Base-by-base conservation (phyloP, 2,329 filamentous ascomycete species). In the Immersiporthe knoxdaviesiana region DNA sequence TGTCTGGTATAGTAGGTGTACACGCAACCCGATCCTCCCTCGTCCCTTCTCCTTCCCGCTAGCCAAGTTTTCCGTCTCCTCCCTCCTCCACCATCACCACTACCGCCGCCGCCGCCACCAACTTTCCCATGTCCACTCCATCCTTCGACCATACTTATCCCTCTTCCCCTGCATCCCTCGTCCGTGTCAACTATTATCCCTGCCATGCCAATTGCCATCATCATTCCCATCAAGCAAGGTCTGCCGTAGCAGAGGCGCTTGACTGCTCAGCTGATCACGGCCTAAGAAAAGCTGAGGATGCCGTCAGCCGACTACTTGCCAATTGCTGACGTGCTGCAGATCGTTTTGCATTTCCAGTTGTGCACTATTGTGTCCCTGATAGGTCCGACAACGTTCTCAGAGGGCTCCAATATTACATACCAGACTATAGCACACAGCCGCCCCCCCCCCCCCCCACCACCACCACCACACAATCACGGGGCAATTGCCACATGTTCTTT, bases 241-340 rank as follows among this genome's bases (percentile, higher is more conserved):
- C 32, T 56, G 52, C 27, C 52, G 14, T 18, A 27, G n/a, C 3
- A 14, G 14, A 30, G 52, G 24, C 14, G 24, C 24, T 30, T 30
- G 52, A 30, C 11, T 27, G 56, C 37, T 18, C 56, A 59, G 56
- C 56, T 59, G 56, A 59, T 58, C 47, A 62, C 66, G n/a, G 44
- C 54, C 54, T n/a, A 64, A 50, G 56, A 50, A 64, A 24, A 56
- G 52, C 61, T 61, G 47, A 54, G 63, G 32, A 67, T 54, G 32
- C 56, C 56, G 67, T 70, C 66, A 70, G 68, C 62, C 64, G 66
- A 56, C 56, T 65, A 7, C 56, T 59, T 59, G 27, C 47, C 62
- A 50, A 50, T 18, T 68, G 66, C 68, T 70, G 62, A 70, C 68
- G 24, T 50, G 35, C 54, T 68, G 69, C 69, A 68, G 39, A 24